Evolutionary conservation across 257 asterid species (phyloP), one percentile per base, ranked within the genome.

Genomic region (Paulownia fortunei): DNA sequence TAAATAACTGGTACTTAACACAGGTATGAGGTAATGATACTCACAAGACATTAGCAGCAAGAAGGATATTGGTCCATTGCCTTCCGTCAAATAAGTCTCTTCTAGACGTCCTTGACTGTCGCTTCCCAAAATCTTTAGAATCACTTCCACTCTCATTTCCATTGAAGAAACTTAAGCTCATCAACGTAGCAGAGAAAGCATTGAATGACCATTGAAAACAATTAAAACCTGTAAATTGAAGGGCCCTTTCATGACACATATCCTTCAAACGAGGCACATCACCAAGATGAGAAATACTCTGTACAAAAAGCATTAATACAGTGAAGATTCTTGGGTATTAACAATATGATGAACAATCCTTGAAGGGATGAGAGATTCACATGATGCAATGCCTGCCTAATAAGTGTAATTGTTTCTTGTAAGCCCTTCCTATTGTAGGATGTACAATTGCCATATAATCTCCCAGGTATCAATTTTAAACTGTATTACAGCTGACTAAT

Each of bases 21-120:
- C 36, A 19, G 34, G 18, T 67, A 69, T 34, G 3, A 76, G 69
- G 65, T 62, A 74, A 26, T n/a, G 51, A 78, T 68, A 88, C 97
- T 91, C 84, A 92, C 99, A 85, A 73, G 77, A 92, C 85, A 81
- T 92, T 94, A 72, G 86, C 86, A 60, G 95, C 96, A 34, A 94
- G 87, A 66, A 92, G 87, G 72, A 86, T 69, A 69, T 84, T 84
- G 69, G 97, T 92, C 95, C 94, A 92, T 74, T 81, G 87, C 84
- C 97, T 85, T 63, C 86, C 81, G 9, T 84, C 87, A 80, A 79
- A 83, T 34, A 88, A 79, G 91, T 76, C 67, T 26, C 84, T 77
- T 83, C 85, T 73, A 51, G 92, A 81, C 42, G 78, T 42, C 39
- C 82, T 83, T 12, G 96, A 76, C 77, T 72, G 80, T 7, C 87